Base-by-base conservation (phyloP, 2,329 filamentous ascomycete genomes). In the Rhinocladiella similis region DNA sequence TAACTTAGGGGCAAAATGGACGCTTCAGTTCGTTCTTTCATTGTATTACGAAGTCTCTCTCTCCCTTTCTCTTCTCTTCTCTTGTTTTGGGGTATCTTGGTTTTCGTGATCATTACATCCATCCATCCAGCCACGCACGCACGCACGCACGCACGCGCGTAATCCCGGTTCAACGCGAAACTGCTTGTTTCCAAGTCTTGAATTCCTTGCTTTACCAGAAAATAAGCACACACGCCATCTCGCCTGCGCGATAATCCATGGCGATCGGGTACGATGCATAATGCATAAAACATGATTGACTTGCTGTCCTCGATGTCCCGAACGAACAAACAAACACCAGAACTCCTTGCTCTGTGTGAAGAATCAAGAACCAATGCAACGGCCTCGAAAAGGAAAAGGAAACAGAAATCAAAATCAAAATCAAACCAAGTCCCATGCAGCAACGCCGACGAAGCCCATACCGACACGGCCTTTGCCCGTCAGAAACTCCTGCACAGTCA, bases 351-450 rank as follows among this genome's bases (percentile, higher is more conserved):
- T 33, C 29, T 33, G 3, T 12, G 10, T 27, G 4, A 33, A 12
- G 29, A 33, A 33, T 9, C 35, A 41, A 16, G 14, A 41, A n/a
- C n/a, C 38, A 12, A n/a, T 10, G 38, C 38, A n/a, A 41, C 4
- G 35, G 13, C 13, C 13, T 38, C 35, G 14, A 7, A 41, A 41
- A 16, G 3, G 3, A 5, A 7, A 41, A 19, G 10, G 12, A 41
- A 19, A 27, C 25, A 27, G 7, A 27, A 27, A 27, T n/a, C 35
- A 16, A 38, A 5, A 5, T 4, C n/a, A 13, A 38, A 3, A 41
- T 59, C 48, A 62, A 39, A 80, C 74, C 61, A 85, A 66, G 56
- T 80, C 76, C 83, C 83, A 86, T 65, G 76, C 73, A 5, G 77
- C 77, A 65, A 85, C 72, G 57, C 72, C 77, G 5, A 73, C 74